Conservation (phyloP, 1,284 basidiomycete genomes). For the Grifola frondosa region DNA sequence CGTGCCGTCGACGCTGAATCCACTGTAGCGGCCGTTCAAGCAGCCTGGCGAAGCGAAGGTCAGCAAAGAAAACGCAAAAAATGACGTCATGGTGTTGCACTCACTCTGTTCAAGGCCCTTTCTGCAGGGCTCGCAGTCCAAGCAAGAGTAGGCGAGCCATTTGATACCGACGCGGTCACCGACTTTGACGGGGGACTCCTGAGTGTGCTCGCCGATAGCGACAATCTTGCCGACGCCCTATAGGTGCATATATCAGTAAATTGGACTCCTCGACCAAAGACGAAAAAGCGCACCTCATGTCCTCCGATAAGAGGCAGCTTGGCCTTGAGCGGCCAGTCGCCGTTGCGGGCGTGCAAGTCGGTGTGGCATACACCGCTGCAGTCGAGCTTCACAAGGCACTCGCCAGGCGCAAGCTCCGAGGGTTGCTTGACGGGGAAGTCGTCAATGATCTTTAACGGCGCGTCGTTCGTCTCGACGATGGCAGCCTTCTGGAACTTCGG, state of each 20-base stretch:
- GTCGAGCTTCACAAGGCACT: slow-evolving; percentile 79
- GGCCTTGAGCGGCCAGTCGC: slow-evolving; percentile 72
- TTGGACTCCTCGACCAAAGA: background rate
- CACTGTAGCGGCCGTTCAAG: slow-evolving; percentile 57
- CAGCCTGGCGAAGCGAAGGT: slow-evolving; percentile 48
- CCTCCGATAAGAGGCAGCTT: slow-evolving; percentile 81
- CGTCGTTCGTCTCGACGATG: slow-evolving; percentile 48
- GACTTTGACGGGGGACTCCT: slow-evolving; percentile 59
- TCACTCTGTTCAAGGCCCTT: slow-evolving; percentile 70
- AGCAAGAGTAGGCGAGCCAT: slow-evolving; percentile 53
- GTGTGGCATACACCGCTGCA: slow-evolving; percentile 80
- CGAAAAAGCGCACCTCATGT: slow-evolving; percentile 54
- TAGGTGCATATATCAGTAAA: background rate
- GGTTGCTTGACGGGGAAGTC: slow-evolving; percentile 63
- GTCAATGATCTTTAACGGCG: slow-evolving; percentile 43
- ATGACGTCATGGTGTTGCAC: slow-evolving; percentile 29
- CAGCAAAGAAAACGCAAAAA: slow-evolving; percentile 3
- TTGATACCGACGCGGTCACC: slow-evolving; percentile 89
- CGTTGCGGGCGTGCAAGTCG: slow-evolving; percentile 71
- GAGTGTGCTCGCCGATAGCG: slow-evolving; percentile 72
- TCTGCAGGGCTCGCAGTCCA: slow-evolving; percentile 75
- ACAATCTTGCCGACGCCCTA: slow-evolving; percentile 73
- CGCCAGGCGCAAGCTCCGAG: slow-evolving; percentile 70
- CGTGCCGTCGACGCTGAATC: slow-evolving; percentile 80
- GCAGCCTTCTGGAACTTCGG: slow-evolving; percentile 66